Evolutionary conservation across 257 asterid genomes (phyloP), one percentile per base, ranked within the genome.

Genomic region (Solanum piurae): DNA sequence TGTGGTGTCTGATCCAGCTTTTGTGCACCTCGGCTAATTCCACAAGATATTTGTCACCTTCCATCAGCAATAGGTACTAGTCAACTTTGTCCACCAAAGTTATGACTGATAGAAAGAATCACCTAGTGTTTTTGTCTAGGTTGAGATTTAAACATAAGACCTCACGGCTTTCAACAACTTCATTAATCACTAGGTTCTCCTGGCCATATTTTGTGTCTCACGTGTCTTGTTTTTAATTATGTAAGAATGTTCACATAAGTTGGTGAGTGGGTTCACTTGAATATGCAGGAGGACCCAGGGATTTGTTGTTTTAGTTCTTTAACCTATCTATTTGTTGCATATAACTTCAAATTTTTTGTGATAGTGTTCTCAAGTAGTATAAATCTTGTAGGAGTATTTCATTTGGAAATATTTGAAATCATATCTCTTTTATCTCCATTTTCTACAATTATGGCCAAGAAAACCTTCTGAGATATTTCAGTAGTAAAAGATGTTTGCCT

Each of bases 1-100:
- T 23, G 0, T 60, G 29, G 69, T 0, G 29, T 60, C 0, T n/a
- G 13, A n/a, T 11, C 1, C 16, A 64, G 0, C 0, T 25, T n/a
- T 12, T 12, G 9, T 4, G 18, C 18, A 21, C 14, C 29, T 60
- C 0, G 29, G 2, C 29, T 23, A 60, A 23, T 9, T 60, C 0
- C 29, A 60, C 8, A 4, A 3, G n/a, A 1, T 55, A 55, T 3
- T 0, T 20, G 1, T 9, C 29, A 60, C 0, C 69, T 60, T 6
- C 69, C 6, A 60, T 0, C 2, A 58, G 0, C 25, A 58, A 58
- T 58, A 20, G 5, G 12, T 58, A 58, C 25, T 58, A 58, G 11
- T 12, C 20, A 49, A 18, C 11, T 9, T 8, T 60, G 27, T 23
- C 69, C 29, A 60, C 69, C 31, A 60, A 60, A 60, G 31, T 60